A percentile compares a stretch with the other conserved stretches of the same genome.
phyloP scores from a whole-genome alignment of 148 eudicot genomes.

The Vaccinium myrtillus region DNA sequence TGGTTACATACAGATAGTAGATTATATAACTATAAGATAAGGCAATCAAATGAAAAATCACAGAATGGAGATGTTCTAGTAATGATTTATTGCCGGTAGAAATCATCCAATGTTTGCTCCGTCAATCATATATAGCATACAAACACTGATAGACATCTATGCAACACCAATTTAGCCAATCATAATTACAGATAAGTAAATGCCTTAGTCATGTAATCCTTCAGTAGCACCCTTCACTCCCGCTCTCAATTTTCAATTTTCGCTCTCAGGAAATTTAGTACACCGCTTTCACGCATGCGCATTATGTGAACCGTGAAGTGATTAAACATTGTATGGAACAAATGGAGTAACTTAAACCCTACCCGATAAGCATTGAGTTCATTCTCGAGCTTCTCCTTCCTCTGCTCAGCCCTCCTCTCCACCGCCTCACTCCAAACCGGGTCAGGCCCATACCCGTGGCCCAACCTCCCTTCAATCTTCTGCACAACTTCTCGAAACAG shows the following conservation, averaged over 20 bases:
- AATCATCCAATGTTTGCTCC: not conserved
- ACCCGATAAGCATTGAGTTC: slow-evolving; percentile 92
- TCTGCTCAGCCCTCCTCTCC: slow-evolving; percentile 66
- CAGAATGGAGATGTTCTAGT: not conserved
- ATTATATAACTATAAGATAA: not conserved
- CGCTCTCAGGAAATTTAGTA: too few relatives aligned
- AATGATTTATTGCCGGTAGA: not conserved
- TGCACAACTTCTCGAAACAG: slow-evolving; percentile 60
- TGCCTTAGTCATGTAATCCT: too few relatives aligned
- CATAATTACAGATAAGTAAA: not conserved
- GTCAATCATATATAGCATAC: not conserved
- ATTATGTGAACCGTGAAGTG: too few relatives aligned
- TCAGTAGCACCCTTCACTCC: too few relatives aligned
- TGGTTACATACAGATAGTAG: not conserved
- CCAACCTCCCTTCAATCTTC: slow-evolving; percentile 66
- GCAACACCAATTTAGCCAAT: not conserved
- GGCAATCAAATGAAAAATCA: not conserved
- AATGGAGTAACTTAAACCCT: not conserved
- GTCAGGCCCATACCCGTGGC: slow-evolving; percentile 51
- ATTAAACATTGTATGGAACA: too few relatives aligned
- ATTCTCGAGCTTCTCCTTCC: slow-evolving; percentile 85
- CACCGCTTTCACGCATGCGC: too few relatives aligned
- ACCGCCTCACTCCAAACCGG: slow-evolving; percentile 59
- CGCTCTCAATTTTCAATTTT: too few relatives aligned
- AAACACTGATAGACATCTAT: not conserved